phyloP scores from a whole-genome alignment of 257 asterid genomes.

The Echium plantagineum region DNA sequence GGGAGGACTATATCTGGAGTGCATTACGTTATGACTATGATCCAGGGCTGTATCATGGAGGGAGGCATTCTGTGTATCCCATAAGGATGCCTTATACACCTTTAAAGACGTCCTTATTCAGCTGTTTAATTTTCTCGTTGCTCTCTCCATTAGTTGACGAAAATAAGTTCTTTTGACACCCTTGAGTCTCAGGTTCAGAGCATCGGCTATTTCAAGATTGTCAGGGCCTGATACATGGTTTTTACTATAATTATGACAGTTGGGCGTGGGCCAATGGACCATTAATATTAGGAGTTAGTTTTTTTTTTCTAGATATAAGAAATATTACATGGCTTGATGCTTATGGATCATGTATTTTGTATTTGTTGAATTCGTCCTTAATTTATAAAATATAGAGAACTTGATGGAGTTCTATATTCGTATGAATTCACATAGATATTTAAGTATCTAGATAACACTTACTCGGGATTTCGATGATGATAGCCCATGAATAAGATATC shows the following conservation, averaged over 20 bases:
- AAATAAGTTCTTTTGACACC: conserved; percentile 13
- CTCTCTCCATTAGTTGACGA: conserved; percentile 13
- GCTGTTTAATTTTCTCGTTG: conserved; percentile 12
- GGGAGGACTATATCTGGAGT: not conserved
- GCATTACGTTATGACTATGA: not conserved
- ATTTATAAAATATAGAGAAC: conserved; percentile 5
- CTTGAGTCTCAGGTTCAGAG: conserved; percentile 21
- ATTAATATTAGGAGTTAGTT: conserved; percentile 15
- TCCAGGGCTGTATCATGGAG: conserved; percentile 6
- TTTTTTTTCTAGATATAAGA: conserved; percentile 3
- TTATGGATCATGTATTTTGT: conserved; percentile 12
- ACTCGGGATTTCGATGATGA: not conserved
- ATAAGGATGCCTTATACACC: conserved; percentile 2
- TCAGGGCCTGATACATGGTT: not conserved
- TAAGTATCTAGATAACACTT: not conserved
- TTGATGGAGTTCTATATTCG: conserved; percentile 15
- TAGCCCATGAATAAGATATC: not conserved
- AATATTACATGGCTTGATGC: conserved; percentile 11
- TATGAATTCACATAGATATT: not conserved
- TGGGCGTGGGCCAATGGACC: conserved; percentile 8
- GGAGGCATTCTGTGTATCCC: conserved; percentile 3
- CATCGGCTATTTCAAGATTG: conserved; percentile 15
- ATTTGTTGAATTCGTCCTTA: conserved; percentile 11
- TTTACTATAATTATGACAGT: conserved; percentile 15
- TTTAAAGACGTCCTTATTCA: conserved; percentile 9